These are phyloP conservation scores for Jacaranda copaia DNA, from an alignment of 257 asterid species.

Conservation along the genomic window DNA sequence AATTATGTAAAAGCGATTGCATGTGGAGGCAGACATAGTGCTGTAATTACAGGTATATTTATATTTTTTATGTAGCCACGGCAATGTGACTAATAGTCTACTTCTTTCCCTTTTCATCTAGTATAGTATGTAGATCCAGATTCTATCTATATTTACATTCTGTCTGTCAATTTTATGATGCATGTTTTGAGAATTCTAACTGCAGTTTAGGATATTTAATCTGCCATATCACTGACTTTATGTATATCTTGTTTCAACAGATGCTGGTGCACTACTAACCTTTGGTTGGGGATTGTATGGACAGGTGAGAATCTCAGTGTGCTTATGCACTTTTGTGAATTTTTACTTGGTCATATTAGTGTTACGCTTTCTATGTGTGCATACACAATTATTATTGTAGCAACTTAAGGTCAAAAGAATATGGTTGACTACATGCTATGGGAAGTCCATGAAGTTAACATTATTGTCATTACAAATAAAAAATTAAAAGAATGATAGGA, in stretches of 20 bases:
- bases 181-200: conserved; percentile 12
- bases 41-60: conserved; percentile 78
- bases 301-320: conserved; percentile 65
- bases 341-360: conserved; percentile 28
- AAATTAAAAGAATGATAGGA: background rate
- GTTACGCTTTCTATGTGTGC: background rate
- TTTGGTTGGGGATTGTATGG: conserved; percentile 99
- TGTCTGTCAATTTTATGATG: background rate
- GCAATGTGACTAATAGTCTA: background rate
- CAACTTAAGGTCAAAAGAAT: conserved; percentile 12
- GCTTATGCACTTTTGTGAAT: background rate
- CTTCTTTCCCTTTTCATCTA: background rate
- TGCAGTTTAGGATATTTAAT: conserved; percentile 2
- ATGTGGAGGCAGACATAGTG: conserved; percentile 99
- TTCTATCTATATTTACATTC: background rate
- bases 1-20: conserved; percentile 85
- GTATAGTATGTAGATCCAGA: background rate
- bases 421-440: background rate
- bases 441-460: conserved; percentile 21
- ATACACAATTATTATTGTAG: background rate
- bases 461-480: background rate
- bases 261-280: conserved; percentile 90
- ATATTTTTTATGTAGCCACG: background rate
- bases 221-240: conserved; percentile 20
- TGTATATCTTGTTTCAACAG: conserved; percentile 54